Conservation (phyloP, 2,329 filamentous ascomycete species). For the Metarhizium robertsii region DNA sequence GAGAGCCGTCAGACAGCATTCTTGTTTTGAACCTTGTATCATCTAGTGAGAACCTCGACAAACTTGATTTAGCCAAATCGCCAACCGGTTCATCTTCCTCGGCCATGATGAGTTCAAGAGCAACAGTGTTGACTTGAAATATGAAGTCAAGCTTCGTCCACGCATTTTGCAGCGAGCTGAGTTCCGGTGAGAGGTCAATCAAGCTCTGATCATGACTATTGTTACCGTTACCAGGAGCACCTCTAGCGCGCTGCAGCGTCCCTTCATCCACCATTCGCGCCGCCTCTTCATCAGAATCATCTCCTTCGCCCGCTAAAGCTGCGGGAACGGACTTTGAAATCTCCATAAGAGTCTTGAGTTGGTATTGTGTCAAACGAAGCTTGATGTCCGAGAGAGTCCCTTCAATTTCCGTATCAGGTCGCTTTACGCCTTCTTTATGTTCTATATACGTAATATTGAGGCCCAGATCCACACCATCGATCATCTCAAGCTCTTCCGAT, state of each 20-base stretch:
- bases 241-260: conserved; percentile 39
- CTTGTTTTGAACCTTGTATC: conserved; percentile 85
- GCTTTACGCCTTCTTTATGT: conserved; percentile 64
- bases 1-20: conserved; percentile 82
- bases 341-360: conserved; percentile 81
- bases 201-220: conserved; percentile 28
- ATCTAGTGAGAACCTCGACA: conserved; percentile 91
- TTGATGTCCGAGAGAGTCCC: conserved; percentile 92
- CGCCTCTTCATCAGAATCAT: conserved; percentile 65
- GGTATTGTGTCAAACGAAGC: conserved; percentile 77
- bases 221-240: conserved; percentile 20
- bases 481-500: conserved; percentile 86
- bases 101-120: conserved; percentile 76
- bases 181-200: conserved; percentile 57
- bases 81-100: conserved; percentile 69
- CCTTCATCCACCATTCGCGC: conserved; percentile 61
- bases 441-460: conserved; percentile 91
- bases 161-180: conserved; percentile 56
- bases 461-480: conserved; percentile 90
- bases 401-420: conserved; percentile 86
- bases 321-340: conserved; percentile 80
- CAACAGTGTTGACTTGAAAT: conserved; percentile 81
- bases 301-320: conserved; percentile 62
- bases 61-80: conserved; percentile 65
- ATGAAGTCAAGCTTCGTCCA: conserved; percentile 93